These are phyloP conservation scores for Rhodomyrtus tomentosa DNA, from an alignment of 345 rosid genomes.

Conservation along the genomic window DNA sequence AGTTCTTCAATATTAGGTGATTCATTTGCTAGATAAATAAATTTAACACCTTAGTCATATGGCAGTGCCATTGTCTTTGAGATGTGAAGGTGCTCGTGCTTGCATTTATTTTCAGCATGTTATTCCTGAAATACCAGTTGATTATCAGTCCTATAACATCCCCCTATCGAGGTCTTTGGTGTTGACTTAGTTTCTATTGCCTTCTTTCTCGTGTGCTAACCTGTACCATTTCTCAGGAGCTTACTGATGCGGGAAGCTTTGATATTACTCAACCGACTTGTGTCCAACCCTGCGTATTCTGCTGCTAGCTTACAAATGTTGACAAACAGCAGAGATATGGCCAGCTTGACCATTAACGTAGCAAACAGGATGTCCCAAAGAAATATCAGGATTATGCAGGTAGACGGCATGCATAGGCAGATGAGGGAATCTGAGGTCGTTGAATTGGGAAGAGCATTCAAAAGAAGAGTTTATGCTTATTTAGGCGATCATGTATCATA, in stretches of 20 bases:
- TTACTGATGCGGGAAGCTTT: constrained; percentile 62
- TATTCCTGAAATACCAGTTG: neutral
- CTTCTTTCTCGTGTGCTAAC: neutral
- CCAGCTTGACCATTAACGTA: constrained; percentile 56
- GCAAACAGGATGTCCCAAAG: constrained; percentile 55
- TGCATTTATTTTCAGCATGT: neutral
- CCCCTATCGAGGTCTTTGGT: neutral
- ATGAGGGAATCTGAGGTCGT: constrained; percentile 50
- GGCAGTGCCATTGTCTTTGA: neutral
- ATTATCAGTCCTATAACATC: neutral
- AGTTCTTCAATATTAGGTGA: neutral
- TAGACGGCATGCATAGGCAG: constrained; percentile 19
- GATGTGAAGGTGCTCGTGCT: neutral
- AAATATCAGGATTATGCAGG: constrained; percentile 10
- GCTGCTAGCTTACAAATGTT: constrained; percentile 35
- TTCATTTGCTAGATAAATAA: neutral
- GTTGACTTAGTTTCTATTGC: neutral
- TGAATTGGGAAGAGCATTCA: constrained; percentile 55
- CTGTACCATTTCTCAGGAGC: constrained; percentile 22
- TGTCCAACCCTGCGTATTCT: constrained; percentile 48
- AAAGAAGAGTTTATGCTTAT: constrained; percentile 52
- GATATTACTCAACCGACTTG: constrained; percentile 74
- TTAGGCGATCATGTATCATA: constrained; percentile 29
- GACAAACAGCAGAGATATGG: constrained; percentile 72
- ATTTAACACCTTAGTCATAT: neutral